Percentiles rank a stretch among this genome's conserved stretches.
phyloP scores from a whole-genome alignment of 75 land plant species.

The Sequoia sempervirens region DNA sequence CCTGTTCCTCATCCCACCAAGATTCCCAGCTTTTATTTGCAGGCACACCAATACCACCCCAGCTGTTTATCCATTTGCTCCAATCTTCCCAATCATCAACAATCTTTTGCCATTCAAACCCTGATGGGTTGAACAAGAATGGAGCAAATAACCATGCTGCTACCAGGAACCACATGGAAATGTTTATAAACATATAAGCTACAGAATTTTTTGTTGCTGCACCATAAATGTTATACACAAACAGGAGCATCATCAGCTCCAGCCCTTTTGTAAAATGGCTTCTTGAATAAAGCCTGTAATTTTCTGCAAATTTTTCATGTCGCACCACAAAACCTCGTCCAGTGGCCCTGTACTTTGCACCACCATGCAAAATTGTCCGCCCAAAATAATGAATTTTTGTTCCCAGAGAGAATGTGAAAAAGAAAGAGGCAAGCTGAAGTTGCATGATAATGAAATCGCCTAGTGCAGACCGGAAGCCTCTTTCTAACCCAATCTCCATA shows the following conservation, averaged over 20 bases:
- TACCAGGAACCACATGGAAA: slow-evolving; percentile 89
- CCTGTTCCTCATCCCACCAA: slow-evolving; percentile 98
- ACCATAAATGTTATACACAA: slow-evolving; percentile 64
- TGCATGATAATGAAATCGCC: slow-evolving; percentile 74
- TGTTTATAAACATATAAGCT: slow-evolving; percentile 49
- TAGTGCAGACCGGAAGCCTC: slow-evolving; percentile 60
- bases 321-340: slow-evolving; percentile 96
- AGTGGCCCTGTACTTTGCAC: slow-evolving; percentile 86
- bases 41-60: slow-evolving; percentile 86
- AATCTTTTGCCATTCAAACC: slow-evolving; percentile 96
- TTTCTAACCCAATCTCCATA: slow-evolving; percentile 67
- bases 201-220: slow-evolving; percentile 6
- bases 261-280: slow-evolving; percentile 90
- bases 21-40: slow-evolving; percentile 92
- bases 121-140: slow-evolving; percentile 88
- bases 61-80: slow-evolving; percentile 76
- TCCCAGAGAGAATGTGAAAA: slow-evolving; percentile 91
- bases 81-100: slow-evolving; percentile 95
- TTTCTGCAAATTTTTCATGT: slow-evolving; percentile 93
- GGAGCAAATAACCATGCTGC: slow-evolving; percentile 83
- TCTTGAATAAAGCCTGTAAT: slow-evolving; percentile 86
- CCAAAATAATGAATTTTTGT: slow-evolving; percentile 92
- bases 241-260: slow-evolving; percentile 79
- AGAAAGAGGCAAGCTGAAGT: slow-evolving; percentile 82
- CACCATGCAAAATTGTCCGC: slow-evolving; percentile 93